These are phyloP conservation scores for Elsinoe arachidis DNA, from an alignment of 2,329 filamentous ascomycete genomes.

Conservation along the genomic window DNA sequence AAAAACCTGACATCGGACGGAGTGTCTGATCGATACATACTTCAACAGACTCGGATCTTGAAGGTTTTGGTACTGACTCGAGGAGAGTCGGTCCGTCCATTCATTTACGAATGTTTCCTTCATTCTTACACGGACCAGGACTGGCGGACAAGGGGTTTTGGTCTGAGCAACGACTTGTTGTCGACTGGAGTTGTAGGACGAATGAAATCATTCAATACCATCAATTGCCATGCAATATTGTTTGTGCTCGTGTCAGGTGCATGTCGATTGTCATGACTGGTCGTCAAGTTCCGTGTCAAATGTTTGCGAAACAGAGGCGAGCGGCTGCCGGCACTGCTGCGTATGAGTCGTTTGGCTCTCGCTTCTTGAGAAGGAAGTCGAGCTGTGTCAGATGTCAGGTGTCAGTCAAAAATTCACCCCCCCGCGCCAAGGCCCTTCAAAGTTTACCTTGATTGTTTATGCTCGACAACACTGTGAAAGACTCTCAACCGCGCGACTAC, in stretches of 20 bases:
- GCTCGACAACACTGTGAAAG: slow-evolving; percentile 4
- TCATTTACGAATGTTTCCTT: slow-evolving; percentile 5
- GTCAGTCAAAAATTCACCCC: neutral
- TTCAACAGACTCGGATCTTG: neutral
- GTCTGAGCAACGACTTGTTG: slow-evolving; percentile 11
- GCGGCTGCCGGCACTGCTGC: neutral
- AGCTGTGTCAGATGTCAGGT: neutral
- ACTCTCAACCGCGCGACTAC: neutral
- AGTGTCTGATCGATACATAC: neutral
- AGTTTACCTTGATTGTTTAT: slow-evolving; percentile 5
- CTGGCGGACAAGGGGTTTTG: neutral
- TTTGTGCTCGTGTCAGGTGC: neutral
- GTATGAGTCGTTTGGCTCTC: slow-evolving; percentile 2
- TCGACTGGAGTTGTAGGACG: slow-evolving; percentile 6
- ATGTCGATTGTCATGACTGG: neutral
- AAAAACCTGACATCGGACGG: neutral
- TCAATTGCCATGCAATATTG: neutral
- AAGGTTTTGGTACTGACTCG: slow-evolving; percentile 6
- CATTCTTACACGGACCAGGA: neutral
- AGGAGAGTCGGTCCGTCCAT: slow-evolving; percentile 5
- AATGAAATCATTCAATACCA: slow-evolving; percentile 10
- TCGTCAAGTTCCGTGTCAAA: neutral
- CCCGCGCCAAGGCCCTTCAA: neutral
- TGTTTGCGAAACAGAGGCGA: neutral
- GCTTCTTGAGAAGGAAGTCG: neutral